These are phyloP conservation scores for Mycena sanguinolenta DNA, from an alignment of 768 basidiomycete genomes.

Conservation along the genomic window DNA sequence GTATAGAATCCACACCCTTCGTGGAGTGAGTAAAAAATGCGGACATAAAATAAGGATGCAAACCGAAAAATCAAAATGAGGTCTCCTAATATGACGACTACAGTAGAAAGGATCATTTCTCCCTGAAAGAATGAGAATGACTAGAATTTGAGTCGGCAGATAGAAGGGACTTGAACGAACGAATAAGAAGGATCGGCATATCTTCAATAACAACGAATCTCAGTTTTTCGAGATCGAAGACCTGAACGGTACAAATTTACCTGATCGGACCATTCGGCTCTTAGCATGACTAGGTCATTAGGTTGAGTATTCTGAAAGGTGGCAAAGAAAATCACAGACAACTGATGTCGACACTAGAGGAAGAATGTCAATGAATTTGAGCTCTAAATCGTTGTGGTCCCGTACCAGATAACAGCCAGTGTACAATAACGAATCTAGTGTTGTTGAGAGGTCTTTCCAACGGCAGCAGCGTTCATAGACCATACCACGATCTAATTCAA, in stretches of 20 bases:
- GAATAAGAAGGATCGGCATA: constrained; percentile 22
- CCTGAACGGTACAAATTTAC: not conserved
- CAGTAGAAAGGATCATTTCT: constrained; percentile 9
- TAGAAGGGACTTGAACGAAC: not conserved
- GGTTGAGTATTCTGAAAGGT: not conserved
- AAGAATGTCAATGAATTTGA: not conserved
- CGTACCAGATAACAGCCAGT: constrained; percentile 7
- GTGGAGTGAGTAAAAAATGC: not conserved
- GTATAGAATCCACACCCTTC: constrained; percentile 29
- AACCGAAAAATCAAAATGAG: constrained; percentile 20
- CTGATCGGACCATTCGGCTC: constrained; percentile 13
- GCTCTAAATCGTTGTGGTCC: too few species aligned
- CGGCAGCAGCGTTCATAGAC: too few species aligned
- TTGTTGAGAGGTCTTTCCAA: too few species aligned
- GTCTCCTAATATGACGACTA: constrained; percentile 14
- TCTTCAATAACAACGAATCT: not conserved
- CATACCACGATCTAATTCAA: constrained; percentile 23
- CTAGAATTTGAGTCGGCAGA: not conserved
- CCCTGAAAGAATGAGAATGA: not conserved
- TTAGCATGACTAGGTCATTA: not conserved
- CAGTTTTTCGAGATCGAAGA: not conserved
- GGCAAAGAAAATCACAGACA: not conserved
- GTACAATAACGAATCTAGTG: constrained; percentile 29
- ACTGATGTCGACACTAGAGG: constrained; percentile 19
- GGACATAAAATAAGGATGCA: not conserved